Conservation (phyloP, 306 rosid genomes). For the Vigna unguiculata region DNA sequence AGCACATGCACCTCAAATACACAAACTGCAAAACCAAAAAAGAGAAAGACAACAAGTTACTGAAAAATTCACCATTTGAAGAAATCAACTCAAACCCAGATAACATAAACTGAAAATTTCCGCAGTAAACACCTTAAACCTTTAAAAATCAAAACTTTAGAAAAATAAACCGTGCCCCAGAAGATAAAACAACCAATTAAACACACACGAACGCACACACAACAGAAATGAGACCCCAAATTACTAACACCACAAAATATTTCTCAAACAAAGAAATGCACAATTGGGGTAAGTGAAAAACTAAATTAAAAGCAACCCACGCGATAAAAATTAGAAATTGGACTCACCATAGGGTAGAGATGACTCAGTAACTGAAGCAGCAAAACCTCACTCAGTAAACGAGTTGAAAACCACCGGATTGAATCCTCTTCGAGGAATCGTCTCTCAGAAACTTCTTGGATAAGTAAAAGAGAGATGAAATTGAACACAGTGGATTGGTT, state of each 20-base stretch:
- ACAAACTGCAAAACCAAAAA: constrained; percentile 63
- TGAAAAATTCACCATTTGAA: constrained; percentile 11
- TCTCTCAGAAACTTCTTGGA: constrained; percentile 38
- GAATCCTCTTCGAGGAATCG: not conserved
- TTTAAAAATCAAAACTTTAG: constrained; percentile 9
- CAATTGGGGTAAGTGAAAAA: constrained; percentile 33
- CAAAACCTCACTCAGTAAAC: constrained; percentile 42
- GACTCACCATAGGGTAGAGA: constrained; percentile 78
- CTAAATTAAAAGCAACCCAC: not conserved
- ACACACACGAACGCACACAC: not conserved
- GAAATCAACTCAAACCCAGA: constrained; percentile 43
- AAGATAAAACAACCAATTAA: constrained; percentile 28
- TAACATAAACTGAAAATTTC: constrained; percentile 19
- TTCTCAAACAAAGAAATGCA: constrained; percentile 38
- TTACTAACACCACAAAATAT: constrained; percentile 12
- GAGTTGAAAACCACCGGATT: constrained; percentile 34
- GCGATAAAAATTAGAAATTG: constrained; percentile 27
- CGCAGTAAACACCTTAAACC: not conserved
- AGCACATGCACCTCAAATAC: constrained; percentile 90
- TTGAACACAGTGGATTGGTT: not conserved
- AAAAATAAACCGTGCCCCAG: constrained; percentile 9
- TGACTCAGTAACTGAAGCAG: constrained; percentile 54
- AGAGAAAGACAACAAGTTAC: constrained; percentile 46
- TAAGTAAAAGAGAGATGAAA: constrained; percentile 42
- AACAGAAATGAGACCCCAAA: constrained; percentile 22